Base-by-base conservation (phyloP, 306 rosid species). In the Acacia confusa region DNA sequence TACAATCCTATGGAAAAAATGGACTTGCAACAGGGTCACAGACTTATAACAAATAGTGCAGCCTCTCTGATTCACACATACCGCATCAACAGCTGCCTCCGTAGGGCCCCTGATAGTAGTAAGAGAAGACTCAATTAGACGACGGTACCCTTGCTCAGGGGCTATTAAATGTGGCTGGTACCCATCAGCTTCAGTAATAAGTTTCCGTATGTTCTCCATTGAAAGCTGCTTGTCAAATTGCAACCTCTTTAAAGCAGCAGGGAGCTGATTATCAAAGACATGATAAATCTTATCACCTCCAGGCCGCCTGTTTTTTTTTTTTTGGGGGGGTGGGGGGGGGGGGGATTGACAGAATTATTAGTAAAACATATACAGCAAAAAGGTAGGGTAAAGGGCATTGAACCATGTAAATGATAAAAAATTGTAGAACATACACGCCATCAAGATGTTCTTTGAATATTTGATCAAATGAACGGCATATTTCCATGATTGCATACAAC, bases 101-200 rank as follows among this genome's bases (percentile, higher is more conserved):
- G 97, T 95, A 30, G 98, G 98, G 71, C 97, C 98, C 88, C 97
- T 92, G 73, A 94, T 91, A 60, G 91, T 91, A 75, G 83, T 80
- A 55, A 94, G 70, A 43, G 97, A 86, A 73, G 98, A 92, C 81
- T 94, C 98, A 64, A 94, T 94, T 55, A 94, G 97, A 67, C 94
- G 95, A 27, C 97, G 98, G 76, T 94, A 94, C 76, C 98, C 98
- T 88, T 92, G 98, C 79, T 94, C 98, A 0, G 98, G 98, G 79
- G 98, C 98, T 81, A 94, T 94, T 81, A 94, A 81, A 86, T 94
- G 98, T 81, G 97, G 98, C 82, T 94, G 98, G 86, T 94, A 94
- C 71, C 98, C 98, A 90, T 94, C 98, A 75, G 98, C 98, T 82
- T 94, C 98, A 3, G 98, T 94, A 72, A 94, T 91, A 78, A 91